Evolutionary conservation across 192 early-diverging fungal genomes (phyloP).

Genomic region (Glomus cerebriforme): DNA sequence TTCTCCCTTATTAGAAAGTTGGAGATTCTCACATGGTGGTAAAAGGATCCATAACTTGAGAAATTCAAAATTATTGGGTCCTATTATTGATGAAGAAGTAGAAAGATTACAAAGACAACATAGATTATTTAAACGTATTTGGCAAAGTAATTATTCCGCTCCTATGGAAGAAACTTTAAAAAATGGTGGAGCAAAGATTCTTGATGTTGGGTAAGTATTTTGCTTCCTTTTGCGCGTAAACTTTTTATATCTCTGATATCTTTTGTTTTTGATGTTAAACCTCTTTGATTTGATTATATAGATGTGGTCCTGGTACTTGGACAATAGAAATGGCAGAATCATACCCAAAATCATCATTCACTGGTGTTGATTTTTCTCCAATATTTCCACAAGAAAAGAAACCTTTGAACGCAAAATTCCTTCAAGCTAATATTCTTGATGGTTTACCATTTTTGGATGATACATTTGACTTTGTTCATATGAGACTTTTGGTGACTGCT

Average conservation of each 20-base stretch:
- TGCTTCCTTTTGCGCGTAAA: neutral
- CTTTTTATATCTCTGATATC: neutral
- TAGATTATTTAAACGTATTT: constrained; percentile 3
- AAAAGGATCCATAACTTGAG: neutral
- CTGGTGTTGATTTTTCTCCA: constrained; percentile 40
- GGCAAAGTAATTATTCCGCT: constrained; percentile 10
- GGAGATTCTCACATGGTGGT: neutral
- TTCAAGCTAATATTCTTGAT: constrained; percentile 16
- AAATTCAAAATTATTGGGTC: neutral
- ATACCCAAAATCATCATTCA: constrained; percentile 34
- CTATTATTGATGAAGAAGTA: neutral
- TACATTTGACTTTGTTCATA: constrained; percentile 35
- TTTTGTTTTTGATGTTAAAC: neutral
- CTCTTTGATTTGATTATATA: neutral
- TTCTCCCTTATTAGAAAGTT: neutral
- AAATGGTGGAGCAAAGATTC: neutral
- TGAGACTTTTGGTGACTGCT: constrained; percentile 14
- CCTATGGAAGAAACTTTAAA: constrained; percentile 14
- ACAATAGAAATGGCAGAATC: constrained; percentile 43
- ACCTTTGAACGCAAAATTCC: constrained; percentile 25
- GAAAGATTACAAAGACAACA: constrained; percentile 5
- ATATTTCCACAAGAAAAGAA: constrained; percentile 26
- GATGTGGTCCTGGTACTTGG: constrained; percentile 45
- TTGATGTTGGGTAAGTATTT: constrained; percentile 29
- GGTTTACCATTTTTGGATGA: constrained; percentile 34